Evolutionary conservation across 441 rosid species (phyloP).

Genomic region (Adansonia gregorii): DNA sequence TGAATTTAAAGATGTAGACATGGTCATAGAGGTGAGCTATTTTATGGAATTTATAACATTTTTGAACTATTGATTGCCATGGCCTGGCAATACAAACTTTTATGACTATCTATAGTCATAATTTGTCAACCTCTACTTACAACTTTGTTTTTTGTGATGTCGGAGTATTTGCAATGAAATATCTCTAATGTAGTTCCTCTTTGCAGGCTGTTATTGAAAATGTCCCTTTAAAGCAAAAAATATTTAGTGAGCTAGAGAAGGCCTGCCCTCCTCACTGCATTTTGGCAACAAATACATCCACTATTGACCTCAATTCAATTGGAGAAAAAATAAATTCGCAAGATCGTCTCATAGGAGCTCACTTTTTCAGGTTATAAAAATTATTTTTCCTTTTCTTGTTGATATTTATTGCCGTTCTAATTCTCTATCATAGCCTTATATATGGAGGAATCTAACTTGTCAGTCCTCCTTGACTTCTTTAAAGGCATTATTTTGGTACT

Average conservation of each 20-base stretch:
- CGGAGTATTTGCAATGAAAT: constrained; percentile 18
- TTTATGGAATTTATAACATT: constrained; percentile 12
- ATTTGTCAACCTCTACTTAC: constrained; percentile 1
- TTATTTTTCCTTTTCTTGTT: not conserved
- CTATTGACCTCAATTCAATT: constrained; percentile 72
- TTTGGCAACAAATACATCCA: constrained; percentile 90
- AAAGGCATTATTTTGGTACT: not conserved
- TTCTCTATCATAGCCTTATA: not conserved
- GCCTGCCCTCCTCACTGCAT: constrained; percentile 83
- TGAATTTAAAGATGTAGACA: constrained; percentile 84
- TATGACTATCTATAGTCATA: constrained; percentile 14
- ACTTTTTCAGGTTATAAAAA: constrained; percentile 80
- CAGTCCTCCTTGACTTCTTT: not conserved
- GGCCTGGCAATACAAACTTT: not conserved
- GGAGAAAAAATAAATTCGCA: constrained; percentile 75
- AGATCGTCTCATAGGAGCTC: constrained; percentile 91
- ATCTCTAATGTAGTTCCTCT: constrained; percentile 22
- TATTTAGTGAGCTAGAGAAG: constrained; percentile 82
- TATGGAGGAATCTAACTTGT: not conserved
- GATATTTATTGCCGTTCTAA: not conserved
- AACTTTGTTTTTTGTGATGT: not conserved
- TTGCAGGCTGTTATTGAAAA: constrained; percentile 93
- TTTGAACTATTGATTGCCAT: constrained; percentile 26
- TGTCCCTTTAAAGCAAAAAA: constrained; percentile 78
- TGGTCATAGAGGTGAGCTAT: constrained; percentile 85